Conservation (phyloP, 371 early-diverging fungal species). For the Parasitella parasitica region DNA sequence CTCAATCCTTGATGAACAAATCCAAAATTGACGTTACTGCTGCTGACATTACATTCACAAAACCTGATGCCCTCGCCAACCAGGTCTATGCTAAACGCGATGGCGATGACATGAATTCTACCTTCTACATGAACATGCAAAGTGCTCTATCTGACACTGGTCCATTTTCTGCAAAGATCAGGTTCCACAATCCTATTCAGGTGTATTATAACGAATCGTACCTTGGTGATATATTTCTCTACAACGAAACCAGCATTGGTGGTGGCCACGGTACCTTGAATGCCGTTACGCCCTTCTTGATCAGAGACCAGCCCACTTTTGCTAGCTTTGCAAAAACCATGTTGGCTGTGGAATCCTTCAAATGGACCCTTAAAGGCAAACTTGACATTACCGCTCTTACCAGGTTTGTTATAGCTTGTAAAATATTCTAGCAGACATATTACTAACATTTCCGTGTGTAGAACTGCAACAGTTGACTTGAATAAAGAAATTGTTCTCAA, state of each 20-base stretch:
- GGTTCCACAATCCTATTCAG: conserved; percentile 44
- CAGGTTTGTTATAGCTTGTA: conserved; percentile 34
- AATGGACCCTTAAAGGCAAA: conserved; percentile 58
- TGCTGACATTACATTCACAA: conserved; percentile 53
- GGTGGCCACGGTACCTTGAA: conserved; percentile 49
- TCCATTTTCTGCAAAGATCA: conserved; percentile 54
- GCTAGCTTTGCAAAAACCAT: conserved; percentile 55
- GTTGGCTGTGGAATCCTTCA: conserved; percentile 51
- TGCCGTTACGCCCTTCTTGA: conserved; percentile 46
- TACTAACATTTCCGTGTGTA: conserved; percentile 29
- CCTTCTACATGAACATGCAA: conserved; percentile 53
- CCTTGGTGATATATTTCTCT: conserved; percentile 54
- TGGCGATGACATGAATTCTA: conserved; percentile 31
- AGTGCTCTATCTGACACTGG: conserved; percentile 56
- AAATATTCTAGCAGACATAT: conserved; percentile 11
- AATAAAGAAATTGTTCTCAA: conserved; percentile 38
- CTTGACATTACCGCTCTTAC: conserved; percentile 59
- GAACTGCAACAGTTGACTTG: conserved; percentile 46
- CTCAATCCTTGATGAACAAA: conserved; percentile 58
- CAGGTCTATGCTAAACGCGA: conserved; percentile 28
- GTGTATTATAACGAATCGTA: conserved; percentile 42
- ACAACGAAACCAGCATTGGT: conserved; percentile 45
- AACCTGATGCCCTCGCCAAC: conserved; percentile 19
- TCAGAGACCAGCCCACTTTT: conserved; percentile 48
- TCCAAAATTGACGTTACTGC: conserved; percentile 45